Evolutionary conservation across 495 filamentous ascomycete species (phyloP).

Genomic region (Schizothecium vesticola): DNA sequence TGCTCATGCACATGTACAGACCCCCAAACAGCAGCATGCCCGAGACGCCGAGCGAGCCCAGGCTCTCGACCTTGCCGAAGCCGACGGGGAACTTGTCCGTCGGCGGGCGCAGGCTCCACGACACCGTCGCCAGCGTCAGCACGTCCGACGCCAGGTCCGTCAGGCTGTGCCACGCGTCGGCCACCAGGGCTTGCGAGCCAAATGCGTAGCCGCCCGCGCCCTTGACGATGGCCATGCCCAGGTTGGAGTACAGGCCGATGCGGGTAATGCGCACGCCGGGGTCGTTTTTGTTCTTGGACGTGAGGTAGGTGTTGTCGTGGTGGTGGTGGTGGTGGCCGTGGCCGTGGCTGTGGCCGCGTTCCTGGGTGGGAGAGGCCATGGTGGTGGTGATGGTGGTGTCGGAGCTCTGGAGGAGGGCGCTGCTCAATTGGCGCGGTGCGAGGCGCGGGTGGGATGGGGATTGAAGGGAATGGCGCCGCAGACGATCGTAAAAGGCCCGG

Average conservation of each 20-base stretch:
- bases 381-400: not conserved
- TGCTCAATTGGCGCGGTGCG: not conserved
- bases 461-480: conserved; percentile 15
- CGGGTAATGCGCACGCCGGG: conserved; percentile 92
- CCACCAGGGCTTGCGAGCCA: conserved; percentile 88
- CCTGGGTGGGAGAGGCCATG: conserved; percentile 1
- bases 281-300: conserved; percentile 82
- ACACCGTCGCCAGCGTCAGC: conserved; percentile 86
- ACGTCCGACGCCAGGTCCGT: conserved; percentile 94
- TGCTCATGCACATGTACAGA: conserved; percentile 81
- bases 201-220: conserved; percentile 88
- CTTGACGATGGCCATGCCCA: conserved; percentile 89
- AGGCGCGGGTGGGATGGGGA: not conserved
- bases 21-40: conserved; percentile 82
- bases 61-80: conserved; percentile 94
- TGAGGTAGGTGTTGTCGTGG: conserved; percentile 86
- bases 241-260: conserved; percentile 84
- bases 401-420: not conserved
- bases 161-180: conserved; percentile 90
- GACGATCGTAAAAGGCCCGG: conserved; percentile 21
- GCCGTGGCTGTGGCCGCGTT: not conserved
- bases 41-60: conserved; percentile 89
- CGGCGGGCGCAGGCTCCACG: conserved; percentile 80
- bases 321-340: conserved; percentile 53
- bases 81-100: conserved; percentile 78